phyloP scores from a whole-genome alignment of 2,329 filamentous ascomycete species.

The Fusarium miscanthi region DNA sequence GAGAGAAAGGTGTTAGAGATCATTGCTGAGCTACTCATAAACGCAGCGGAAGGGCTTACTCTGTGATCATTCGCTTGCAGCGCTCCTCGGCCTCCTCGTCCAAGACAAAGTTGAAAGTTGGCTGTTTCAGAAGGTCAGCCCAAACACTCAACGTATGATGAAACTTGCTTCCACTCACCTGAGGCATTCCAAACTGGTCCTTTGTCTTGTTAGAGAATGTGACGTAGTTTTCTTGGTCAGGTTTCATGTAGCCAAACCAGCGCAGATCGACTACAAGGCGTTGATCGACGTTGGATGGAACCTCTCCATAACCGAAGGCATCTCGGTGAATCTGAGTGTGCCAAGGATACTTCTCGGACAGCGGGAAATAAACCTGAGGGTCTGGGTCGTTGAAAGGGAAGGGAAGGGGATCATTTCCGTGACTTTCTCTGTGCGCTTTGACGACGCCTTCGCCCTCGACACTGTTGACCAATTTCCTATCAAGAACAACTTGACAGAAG shows the following conservation, averaged over 20 bases:
- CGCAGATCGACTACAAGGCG: background rate
- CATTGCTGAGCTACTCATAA: background rate
- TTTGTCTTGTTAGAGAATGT: background rate
- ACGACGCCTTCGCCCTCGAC: background rate
- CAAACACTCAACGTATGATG: background rate
- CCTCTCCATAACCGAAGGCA: conserved; percentile 5
- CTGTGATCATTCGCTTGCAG: background rate
- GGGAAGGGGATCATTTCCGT: background rate
- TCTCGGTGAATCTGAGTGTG: conserved; percentile 9
- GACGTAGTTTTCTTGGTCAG: background rate
- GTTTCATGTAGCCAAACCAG: conserved; percentile 15
- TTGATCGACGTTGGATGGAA: background rate
- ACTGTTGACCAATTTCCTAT: background rate
- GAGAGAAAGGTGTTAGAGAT: background rate
- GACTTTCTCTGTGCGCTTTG: background rate
- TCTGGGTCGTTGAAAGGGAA: conserved; percentile 2
- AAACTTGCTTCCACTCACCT: background rate
- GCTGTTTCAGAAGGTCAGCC: background rate
- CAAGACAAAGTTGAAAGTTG: background rate
- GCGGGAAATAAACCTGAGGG: conserved; percentile 4
- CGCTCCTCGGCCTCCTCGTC: background rate
- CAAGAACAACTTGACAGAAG: background rate
- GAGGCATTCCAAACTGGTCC: conserved; percentile 4
- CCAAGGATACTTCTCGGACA: conserved; percentile 8
- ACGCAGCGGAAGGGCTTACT: background rate